Base-by-base conservation (phyloP, 2,329 filamentous ascomycete genomes). In the Phoma sp. region DNA sequence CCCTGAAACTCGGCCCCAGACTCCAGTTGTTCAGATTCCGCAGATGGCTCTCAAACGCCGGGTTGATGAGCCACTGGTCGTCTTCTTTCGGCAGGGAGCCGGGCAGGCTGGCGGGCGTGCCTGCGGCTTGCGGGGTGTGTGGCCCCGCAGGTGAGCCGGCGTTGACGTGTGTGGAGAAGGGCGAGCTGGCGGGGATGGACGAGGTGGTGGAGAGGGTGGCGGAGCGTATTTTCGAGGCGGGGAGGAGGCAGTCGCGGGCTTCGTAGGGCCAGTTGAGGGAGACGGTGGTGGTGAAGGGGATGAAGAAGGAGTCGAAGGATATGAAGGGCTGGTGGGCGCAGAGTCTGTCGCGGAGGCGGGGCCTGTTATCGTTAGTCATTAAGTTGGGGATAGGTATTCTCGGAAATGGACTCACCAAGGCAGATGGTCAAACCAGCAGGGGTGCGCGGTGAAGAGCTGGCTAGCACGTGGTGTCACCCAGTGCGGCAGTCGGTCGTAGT, bases 181-280 rank as follows among this genome's bases (percentile, higher is more conserved):
- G 71, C 4, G 29, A 31, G 29, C 29, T 31, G 29, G 29, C 29
- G 29, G 29, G 29, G 29, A 31, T 3, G 10, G 67, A 66, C 1
- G 65, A 64, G 32, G 62, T 60, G n/a, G 58, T 44, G 22, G 68
- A 70, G 17, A 68, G 49, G 17, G 63, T 43, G 0, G 58, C 54
- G 19, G 62, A 33, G 25, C 57, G 53, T 21, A 70, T 53, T 46
- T 67, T 69, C 2, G 73, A 71, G n/a, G 71, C 81, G 0, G 82
- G 80, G 24, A 83, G 77, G 24, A 96, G 78, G 32, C 87, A 85
- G 63, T 92, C 88, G 0, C 84, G 85, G 1, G 86, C 82, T 51
- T 91, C 88, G 69, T 96, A 94, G 0, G 89, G 89, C 92, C 92
- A 97, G 63, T 93, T 95, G 15, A 96, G 74, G 24, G 83, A 86